Conservation (phyloP, 805 yeast genomes). For the Maudiozyma saulgeensis region DNA sequence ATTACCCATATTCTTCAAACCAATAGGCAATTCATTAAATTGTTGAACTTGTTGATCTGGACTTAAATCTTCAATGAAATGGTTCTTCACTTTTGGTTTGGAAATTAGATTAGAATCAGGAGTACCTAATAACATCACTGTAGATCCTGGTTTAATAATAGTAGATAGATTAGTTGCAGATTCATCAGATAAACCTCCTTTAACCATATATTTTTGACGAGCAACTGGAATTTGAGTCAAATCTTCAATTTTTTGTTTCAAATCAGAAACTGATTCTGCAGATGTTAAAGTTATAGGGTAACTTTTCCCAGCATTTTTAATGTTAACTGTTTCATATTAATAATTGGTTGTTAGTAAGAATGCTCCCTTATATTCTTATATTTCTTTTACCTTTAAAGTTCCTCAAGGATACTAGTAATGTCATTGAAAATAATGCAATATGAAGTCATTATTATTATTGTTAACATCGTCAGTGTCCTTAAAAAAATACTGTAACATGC, state of each 20-base stretch:
- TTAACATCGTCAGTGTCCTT: too few relatives aligned
- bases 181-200: conserved; percentile 78
- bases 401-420: too few relatives aligned
- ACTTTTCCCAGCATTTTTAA: conserved; percentile 62
- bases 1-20: conserved; percentile 88
- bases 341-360: background rate
- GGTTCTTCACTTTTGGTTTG: conserved; percentile 44
- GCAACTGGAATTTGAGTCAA: conserved; percentile 76
- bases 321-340: conserved; percentile 17
- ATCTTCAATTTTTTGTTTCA: conserved; percentile 59
- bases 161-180: conserved; percentile 31
- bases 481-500: too few relatives aligned
- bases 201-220: conserved; percentile 82
- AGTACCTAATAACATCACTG: conserved; percentile 85
- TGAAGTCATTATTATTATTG: too few relatives aligned
- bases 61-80: conserved; percentile 62
- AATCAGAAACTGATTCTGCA: conserved; percentile 37
- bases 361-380: background rate
- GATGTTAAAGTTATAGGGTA: conserved; percentile 37
- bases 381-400: too few relatives aligned
- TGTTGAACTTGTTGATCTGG: conserved; percentile 27
- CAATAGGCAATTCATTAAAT: conserved; percentile 62
- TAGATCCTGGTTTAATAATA: conserved; percentile 55
- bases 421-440: too few relatives aligned
- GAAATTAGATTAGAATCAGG: conserved; percentile 54